Evolutionary conservation across 2,329 filamentous ascomycete species (phyloP).

Genomic region (Cladosporium velox): DNA sequence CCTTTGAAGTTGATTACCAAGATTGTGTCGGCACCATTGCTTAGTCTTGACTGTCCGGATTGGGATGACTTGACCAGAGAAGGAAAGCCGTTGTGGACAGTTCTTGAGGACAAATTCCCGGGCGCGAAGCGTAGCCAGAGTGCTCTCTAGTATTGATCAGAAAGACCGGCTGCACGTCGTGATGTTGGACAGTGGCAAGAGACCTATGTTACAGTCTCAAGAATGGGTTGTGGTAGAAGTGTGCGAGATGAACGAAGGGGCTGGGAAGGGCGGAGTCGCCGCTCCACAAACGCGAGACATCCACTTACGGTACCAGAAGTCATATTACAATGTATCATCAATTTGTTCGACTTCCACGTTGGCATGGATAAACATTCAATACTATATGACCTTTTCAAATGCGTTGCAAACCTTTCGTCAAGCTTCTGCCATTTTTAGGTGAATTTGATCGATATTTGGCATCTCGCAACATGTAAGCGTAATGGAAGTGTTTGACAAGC

Average conservation of each 20-base stretch:
- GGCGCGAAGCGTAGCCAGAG: slow-evolving; percentile 23
- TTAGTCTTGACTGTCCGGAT: slow-evolving; percentile 27
- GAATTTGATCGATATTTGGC: background rate
- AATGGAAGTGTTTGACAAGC: background rate
- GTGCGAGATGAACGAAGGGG: no score
- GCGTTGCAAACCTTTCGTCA: no score
- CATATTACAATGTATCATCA: no score
- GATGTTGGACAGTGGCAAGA: background rate
- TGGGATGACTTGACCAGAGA: slow-evolving; percentile 26
- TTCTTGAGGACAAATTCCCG: slow-evolving; percentile 25
- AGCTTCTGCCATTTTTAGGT: no score
- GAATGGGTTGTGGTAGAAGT: background rate
- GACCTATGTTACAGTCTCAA: background rate
- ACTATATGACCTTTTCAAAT: no score
- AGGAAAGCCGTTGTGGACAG: slow-evolving; percentile 27
- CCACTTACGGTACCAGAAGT: no score
- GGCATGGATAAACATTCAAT: no score
- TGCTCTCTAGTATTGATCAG: background rate
- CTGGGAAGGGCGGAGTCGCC: no score
- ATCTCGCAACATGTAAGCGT: background rate
- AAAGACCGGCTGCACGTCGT: background rate
- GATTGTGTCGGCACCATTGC: slow-evolving; percentile 22
- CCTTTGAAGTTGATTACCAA: slow-evolving; percentile 25
- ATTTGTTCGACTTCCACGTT: no score
- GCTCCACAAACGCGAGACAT: no score